Percentiles rank a stretch among this genome's conserved stretches.
phyloP scores from a whole-genome alignment of 306 rosid genomes.

The Prunus davidiana region DNA sequence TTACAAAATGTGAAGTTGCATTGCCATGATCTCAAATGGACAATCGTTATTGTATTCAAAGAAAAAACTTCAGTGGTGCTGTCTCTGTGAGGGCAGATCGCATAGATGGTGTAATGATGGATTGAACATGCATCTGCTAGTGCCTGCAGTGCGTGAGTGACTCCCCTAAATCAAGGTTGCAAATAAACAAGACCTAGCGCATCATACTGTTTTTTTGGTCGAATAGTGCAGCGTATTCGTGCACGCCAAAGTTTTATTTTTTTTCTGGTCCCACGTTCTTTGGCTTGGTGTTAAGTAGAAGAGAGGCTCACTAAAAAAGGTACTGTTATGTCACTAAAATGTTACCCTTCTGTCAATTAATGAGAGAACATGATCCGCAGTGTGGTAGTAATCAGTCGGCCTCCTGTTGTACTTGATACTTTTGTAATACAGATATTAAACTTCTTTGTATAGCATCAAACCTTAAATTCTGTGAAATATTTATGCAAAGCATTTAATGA shows the following conservation, averaged over 20 bases:
- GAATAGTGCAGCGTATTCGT: not conserved
- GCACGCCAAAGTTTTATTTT: not conserved
- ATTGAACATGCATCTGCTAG: not conserved
- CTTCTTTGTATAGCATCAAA: not conserved
- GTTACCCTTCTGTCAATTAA: not conserved
- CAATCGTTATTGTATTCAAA: not conserved
- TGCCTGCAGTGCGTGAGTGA: not conserved
- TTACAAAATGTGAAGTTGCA: not conserved
- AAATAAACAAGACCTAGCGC: not conserved
- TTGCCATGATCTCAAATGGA: not conserved
- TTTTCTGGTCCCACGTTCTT: not conserved
- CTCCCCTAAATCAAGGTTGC: not conserved
- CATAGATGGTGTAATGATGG: not conserved
- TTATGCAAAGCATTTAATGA: not conserved
- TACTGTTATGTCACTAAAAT: not conserved
- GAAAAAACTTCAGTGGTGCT: not conserved
- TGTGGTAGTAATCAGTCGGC: not conserved
- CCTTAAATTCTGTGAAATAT: not conserved
- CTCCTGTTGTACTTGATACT: not conserved
- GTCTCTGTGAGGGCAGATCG: not conserved
- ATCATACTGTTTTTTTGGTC: not conserved
- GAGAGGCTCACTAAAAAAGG: not conserved
- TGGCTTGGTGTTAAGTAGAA: not conserved
- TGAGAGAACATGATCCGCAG: not conserved
- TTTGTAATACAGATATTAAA: not conserved